A percentile compares a stretch with the other conserved stretches of the same genome.
Conservation (phyloP, 352 stramenopile species). For the Globisporangium paroecandrum region DNA sequence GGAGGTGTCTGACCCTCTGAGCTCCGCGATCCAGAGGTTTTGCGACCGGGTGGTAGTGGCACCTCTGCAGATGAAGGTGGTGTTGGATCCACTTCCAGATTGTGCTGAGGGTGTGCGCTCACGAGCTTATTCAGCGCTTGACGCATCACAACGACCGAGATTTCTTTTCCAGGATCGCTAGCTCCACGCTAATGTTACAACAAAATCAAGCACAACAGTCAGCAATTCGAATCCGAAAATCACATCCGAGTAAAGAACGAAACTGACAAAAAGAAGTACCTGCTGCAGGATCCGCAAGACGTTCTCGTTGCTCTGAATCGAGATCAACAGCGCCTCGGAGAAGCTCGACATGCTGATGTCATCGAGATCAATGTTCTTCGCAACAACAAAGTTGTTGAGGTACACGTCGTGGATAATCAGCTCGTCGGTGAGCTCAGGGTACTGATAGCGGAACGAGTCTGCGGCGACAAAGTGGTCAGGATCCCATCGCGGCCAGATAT, state of each 20-base stretch:
- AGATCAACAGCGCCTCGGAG: constrained; percentile 73
- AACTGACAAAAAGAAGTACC: constrained; percentile 18
- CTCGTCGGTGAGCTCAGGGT: constrained; percentile 67
- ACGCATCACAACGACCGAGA: constrained; percentile 60
- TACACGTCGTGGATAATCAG: constrained; percentile 81
- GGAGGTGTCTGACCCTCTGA: constrained; percentile 16
- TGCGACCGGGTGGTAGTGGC: constrained; percentile 24
- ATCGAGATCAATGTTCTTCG: constrained; percentile 50
- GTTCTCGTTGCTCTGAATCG: constrained; percentile 81
- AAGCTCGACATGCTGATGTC: constrained; percentile 77
- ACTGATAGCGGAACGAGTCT: constrained; percentile 85
- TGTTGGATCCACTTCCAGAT: constrained; percentile 54
- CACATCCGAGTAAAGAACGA: not conserved
- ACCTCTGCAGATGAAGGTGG: constrained; percentile 15
- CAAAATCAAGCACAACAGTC: not conserved
- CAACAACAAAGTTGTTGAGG: constrained; percentile 73
- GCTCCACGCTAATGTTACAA: constrained; percentile 36
- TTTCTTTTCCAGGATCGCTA: constrained; percentile 55
- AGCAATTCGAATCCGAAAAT: not conserved
- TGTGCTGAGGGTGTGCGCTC: constrained; percentile 70
- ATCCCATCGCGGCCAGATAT: constrained; percentile 74
- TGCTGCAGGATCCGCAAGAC: constrained; percentile 73
- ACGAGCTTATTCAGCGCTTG: constrained; percentile 76
- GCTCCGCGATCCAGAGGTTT: constrained; percentile 13
- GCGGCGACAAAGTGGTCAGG: constrained; percentile 83